These are phyloP conservation scores for Multifurca ochricompacta DNA, from an alignment of 768 basidiomycete genomes.

Conservation along the genomic window DNA sequence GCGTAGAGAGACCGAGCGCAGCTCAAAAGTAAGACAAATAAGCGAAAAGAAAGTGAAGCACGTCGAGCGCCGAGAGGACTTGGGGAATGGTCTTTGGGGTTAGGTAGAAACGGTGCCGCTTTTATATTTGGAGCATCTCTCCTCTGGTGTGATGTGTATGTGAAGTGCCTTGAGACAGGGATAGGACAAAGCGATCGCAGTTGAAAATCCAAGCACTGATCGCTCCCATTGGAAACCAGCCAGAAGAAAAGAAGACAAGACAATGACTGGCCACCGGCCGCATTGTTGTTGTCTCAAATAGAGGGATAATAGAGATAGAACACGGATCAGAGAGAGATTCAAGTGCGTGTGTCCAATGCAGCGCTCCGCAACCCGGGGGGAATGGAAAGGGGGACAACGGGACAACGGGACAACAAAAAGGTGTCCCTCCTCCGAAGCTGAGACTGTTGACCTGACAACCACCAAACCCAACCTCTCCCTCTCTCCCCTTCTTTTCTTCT, in stretches of 20 bases:
- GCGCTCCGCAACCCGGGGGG: too few relatives aligned
- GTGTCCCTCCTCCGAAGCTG: too few relatives aligned
- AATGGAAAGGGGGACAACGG: too few relatives aligned
- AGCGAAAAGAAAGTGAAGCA: slow-evolving; percentile 1
- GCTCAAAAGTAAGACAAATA: too few relatives aligned
- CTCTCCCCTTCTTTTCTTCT: too few relatives aligned
- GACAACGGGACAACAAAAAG: too few relatives aligned
- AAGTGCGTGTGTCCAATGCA: too few relatives aligned
- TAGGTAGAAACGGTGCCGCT: not conserved
- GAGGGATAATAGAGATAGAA: too few relatives aligned
- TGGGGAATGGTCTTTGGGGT: not conserved
- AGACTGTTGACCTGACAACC: too few relatives aligned
- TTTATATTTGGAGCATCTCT: slow-evolving; percentile 5
- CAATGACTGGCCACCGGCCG: not conserved
- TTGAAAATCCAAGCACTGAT: not conserved
- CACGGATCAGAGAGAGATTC: too few relatives aligned
- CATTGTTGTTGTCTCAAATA: not conserved
- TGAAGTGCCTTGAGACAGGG: not conserved
- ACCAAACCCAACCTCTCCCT: too few relatives aligned
- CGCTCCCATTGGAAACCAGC: not conserved
- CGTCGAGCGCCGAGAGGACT: slow-evolving; percentile 8
- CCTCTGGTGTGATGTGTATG: slow-evolving; percentile 2
- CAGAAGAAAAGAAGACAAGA: not conserved
- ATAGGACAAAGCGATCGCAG: not conserved
- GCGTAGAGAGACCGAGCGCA: slow-evolving; percentile 8